Percentiles rank a stretch among this genome's conserved stretches.
These are phyloP conservation scores for Abrus pulchellus DNA, from an alignment of 306 rosid species.

Conservation along the genomic window DNA sequence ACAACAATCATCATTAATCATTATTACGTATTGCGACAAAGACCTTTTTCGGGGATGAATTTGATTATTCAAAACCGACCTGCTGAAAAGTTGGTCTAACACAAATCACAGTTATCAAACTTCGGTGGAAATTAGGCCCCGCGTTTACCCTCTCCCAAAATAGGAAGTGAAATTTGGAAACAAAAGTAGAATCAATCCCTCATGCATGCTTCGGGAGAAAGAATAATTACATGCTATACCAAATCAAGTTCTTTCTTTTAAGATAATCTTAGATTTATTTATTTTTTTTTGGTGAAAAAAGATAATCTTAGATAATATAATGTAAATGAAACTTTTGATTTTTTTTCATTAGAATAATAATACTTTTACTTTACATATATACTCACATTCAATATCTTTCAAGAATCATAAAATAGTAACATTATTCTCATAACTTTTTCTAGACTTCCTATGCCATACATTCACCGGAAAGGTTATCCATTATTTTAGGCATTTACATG, in stretches of 20 bases:
- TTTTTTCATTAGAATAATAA: constrained; percentile 21
- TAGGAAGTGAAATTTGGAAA: constrained; percentile 32
- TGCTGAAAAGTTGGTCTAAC: constrained; percentile 31
- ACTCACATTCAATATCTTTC: neutral
- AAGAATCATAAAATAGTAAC: neutral
- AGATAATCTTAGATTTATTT: constrained; percentile 15
- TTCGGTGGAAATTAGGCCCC: constrained; percentile 40
- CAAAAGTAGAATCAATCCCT: constrained; percentile 40
- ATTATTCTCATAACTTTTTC: constrained; percentile 11
- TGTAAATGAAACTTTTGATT: constrained; percentile 20
- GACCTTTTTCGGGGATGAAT: constrained; percentile 8
- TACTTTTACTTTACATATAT: constrained; percentile 6
- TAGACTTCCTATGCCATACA: neutral
- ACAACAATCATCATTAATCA: neutral
- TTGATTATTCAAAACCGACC: constrained; percentile 20
- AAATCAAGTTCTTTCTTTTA: constrained; percentile 26
- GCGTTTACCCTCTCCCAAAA: neutral
- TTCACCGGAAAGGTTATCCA: neutral
- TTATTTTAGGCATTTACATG: constrained; percentile 16
- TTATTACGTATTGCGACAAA: neutral
- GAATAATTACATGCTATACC: neutral
- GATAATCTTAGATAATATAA: constrained; percentile 5
- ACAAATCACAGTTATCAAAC: constrained; percentile 30
- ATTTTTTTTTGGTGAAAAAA: neutral
- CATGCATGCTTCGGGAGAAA: constrained; percentile 20